Base-by-base conservation (phyloP, 1,139 yeast genomes). In the Pichia inconspicua region DNA sequence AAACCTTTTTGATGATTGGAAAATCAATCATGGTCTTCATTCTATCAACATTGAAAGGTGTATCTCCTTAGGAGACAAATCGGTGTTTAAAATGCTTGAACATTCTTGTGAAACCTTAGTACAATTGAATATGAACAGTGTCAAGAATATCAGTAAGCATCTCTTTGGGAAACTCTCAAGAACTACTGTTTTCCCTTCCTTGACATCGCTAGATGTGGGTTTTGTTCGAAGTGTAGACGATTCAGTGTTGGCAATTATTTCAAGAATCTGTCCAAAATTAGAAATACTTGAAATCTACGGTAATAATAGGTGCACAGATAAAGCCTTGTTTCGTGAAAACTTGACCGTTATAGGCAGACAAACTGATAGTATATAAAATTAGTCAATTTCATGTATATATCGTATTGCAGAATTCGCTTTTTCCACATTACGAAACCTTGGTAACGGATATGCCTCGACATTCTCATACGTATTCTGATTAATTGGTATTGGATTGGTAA, bases 201-300 rank as follows among this genome's bases (percentile, higher is more conserved):
- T 89, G 46, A 78, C 87, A 0, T 73, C 78, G 27, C 60, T 84
- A 30, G 92, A 89, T 62, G 59, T 79, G 14, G 92, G 96, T 0
- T 89, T 89, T 67, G 87, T 87, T 2, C 70, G 94, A 45, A 70
- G 80, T 22, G 75, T 86, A 5, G 87, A 86, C 63, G 85, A 88
- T 65, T 76, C 72, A 34, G 71, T 80, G 0, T 63, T 87, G 14
- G 72, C 73, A 31, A 60, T 74, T 25, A 57, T 87, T 19, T 75
- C 82, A 9, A 68, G 73, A 28, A 69, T 72, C 15, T 84, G 92
- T 56, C 77, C 82, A 0, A 77, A 75, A 45, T 65, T 89, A 50
- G 72, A 74, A 42, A 69, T 85, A 12, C 60, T 89, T 48, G 96
- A 87, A 59, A 87, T 86, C 6, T 86, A 83, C 63, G 96, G 96